phyloP scores from a whole-genome alignment of 441 rosid genomes.

The Adansonia madagascariensis region DNA sequence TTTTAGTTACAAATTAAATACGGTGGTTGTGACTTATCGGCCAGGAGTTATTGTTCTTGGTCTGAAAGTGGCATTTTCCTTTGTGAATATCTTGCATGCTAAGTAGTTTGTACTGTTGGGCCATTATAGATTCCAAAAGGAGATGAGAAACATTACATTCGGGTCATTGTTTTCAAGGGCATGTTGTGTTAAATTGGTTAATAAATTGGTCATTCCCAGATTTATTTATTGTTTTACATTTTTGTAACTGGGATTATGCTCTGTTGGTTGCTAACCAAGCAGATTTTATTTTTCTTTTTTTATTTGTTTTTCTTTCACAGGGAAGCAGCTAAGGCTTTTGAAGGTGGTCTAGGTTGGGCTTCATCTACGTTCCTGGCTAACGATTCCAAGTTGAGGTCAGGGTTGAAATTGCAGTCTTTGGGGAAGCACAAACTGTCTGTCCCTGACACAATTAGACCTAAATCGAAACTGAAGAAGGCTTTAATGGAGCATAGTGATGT shows the following conservation, averaged over 20 bases:
- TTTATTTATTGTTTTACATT: no score
- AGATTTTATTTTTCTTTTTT: not conserved
- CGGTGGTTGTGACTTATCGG: not conserved
- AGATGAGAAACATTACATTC: not conserved
- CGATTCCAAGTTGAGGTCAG: constrained; percentile 58
- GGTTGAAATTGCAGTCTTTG: constrained; percentile 50
- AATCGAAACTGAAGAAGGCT: constrained; percentile 65
- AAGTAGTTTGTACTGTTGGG: no score
- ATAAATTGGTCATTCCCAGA: no score
- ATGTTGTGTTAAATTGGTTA: no score
- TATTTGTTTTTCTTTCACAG: constrained; percentile 34
- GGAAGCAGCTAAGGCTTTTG: constrained; percentile 67
- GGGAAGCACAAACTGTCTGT: constrained; percentile 79
- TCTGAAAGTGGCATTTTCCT: constrained; percentile 14
- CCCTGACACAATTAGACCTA: constrained; percentile 61
- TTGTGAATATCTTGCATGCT: not conserved
- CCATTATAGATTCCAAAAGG: not conserved
- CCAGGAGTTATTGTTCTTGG: constrained; percentile 3
- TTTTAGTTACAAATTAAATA: not conserved
- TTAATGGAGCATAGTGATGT: constrained; percentile 43
- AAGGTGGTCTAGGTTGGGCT: constrained; percentile 67
- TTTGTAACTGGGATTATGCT: not conserved
- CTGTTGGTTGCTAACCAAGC: constrained; percentile 18
- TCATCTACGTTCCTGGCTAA: constrained; percentile 60
- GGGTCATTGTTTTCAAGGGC: not conserved